Evolutionary conservation across 805 yeast species (phyloP).

Genomic region (Pichia cephalocereana): DNA sequence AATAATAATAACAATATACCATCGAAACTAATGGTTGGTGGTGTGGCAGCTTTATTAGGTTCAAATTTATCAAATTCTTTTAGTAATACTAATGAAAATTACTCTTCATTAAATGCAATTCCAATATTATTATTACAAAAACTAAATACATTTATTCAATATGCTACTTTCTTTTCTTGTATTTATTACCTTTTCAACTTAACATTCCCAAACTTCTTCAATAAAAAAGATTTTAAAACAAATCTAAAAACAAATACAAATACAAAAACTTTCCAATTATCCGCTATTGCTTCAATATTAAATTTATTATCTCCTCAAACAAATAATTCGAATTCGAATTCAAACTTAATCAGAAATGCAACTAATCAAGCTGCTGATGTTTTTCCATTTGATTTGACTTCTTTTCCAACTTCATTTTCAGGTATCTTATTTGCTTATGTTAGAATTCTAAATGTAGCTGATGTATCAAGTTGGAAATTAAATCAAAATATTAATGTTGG

Average conservation of each 20-base stretch:
- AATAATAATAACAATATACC: not conserved
- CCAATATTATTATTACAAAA: slow-evolving; percentile 1
- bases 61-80: slow-evolving; percentile 19
- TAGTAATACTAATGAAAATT: not conserved
- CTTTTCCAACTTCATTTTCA: slow-evolving; percentile 2
- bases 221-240: not conserved
- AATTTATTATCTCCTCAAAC: too few relatives aligned
- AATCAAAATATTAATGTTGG: not conserved
- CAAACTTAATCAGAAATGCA: not conserved
- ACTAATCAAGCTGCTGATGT: not conserved
- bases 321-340: not conserved
- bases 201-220: not conserved
- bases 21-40: slow-evolving; percentile 23
- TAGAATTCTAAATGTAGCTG: slow-evolving; percentile 10
- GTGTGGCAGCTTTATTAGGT: slow-evolving; percentile 27
- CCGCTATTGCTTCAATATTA: too few relatives aligned
- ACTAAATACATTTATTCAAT: slow-evolving; percentile 5
- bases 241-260: not conserved
- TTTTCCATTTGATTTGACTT: slow-evolving; percentile 3
- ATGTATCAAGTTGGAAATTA: not conserved
- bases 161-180: slow-evolving; percentile 12
- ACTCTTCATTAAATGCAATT: not conserved
- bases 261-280: not conserved
- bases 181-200: slow-evolving; percentile 12
- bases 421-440: slow-evolving; percentile 7